Base-by-base conservation (phyloP, 106 monocot genomes). In the Dioscorea dumetorum region DNA sequence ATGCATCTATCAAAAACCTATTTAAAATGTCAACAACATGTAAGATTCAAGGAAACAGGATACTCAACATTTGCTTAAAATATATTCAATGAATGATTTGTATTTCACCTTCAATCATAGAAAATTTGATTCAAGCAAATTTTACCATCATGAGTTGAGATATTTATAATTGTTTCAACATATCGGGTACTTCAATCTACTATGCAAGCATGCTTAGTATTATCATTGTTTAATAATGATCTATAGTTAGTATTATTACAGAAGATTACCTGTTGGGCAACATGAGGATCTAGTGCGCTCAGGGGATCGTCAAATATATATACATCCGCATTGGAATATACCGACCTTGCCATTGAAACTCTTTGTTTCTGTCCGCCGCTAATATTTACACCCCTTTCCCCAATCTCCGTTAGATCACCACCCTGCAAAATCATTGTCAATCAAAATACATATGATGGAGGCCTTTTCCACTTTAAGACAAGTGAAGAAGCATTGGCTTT, bases 231-330 rank as follows among this genome's bases (percentile, higher is more conserved):
- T 41, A 41, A 41, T 10, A 41, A 28, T 28, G 28, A 28, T 28
- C 28, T 28, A 28, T 3, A 28, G 1, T 28, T 28, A 1, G 28
- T 28, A 28, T 1, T 28, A 28, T 28, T 28, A 41, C 8, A 48
- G 13, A 16, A 57, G 13, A 57, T 53, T 84, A 95, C 95, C 91
- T 86, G 81, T 60, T 85, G 85, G 67, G 88, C 95, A 83, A 95
- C 95, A 84, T 91, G 88, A 80, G 95, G 83, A 95, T 95, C 95
- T 49, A 95, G 61, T 76, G 95, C 91, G 74, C 95, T 95, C 64
- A 95, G 76, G 59, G 95, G 95, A 80, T 95, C 95, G 80, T 95
- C 95, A 88, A 95, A 95, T 75, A 95, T 84, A 79, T 86, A 95
- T 32, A 95, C 83, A 81, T 95, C 95, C 64, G 95, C 91, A 70